Base-by-base conservation (phyloP, 345 rosid species). In the Mercurialis annua region DNA sequence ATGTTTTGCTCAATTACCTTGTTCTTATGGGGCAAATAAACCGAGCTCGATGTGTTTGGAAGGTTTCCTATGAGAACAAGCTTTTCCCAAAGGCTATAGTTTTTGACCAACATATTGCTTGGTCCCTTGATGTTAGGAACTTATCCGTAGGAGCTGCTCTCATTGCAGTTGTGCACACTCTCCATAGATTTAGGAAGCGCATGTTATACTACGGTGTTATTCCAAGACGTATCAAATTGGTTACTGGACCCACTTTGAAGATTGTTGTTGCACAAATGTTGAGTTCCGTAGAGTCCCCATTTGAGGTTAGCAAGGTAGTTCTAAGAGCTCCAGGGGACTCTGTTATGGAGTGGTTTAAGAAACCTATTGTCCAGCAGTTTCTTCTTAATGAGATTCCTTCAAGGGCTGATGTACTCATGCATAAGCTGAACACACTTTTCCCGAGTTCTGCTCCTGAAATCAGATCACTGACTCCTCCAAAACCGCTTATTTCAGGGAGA, bases 341-440 rank as follows among this genome's bases (percentile, higher is more conserved):
- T 62, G 86, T 94, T 5, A 89, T 94, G 97, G 98, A 85, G 66
- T 94, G 99, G 99, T 94, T 88, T 71, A 90, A 92, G 85, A 94
- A 94, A 67, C 97, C 98, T 16, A 88, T 94, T 6, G 99, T 94
- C 52, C 98, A 94, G 69, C 98, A 94, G 77, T 94, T 94, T 79
- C 96, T 92, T 51, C 68, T 95, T 61, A 92, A 95, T 30, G 99
- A 95, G 72, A 85, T 92, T 15, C 96, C 97, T 4, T 90, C 99
- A 2, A 82, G 98, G 16, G 80, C 86, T 29, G 98, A 90, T 75
- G 87, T 92, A 72, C 87, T 95, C 58, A 90, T 95, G 99, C 98
- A 92, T 81, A 92, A 81, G 80, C 80, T 95, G 55, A 92, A 95
- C 81, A 83, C 79, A 9, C 79, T 88, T 38, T 90, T 95, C 76